A percentile compares a stretch with the other conserved stretches of the same genome.
Evolutionary conservation across 192 early-diverging fungal genomes (phyloP).

Genomic region (Podila minutissima): DNA sequence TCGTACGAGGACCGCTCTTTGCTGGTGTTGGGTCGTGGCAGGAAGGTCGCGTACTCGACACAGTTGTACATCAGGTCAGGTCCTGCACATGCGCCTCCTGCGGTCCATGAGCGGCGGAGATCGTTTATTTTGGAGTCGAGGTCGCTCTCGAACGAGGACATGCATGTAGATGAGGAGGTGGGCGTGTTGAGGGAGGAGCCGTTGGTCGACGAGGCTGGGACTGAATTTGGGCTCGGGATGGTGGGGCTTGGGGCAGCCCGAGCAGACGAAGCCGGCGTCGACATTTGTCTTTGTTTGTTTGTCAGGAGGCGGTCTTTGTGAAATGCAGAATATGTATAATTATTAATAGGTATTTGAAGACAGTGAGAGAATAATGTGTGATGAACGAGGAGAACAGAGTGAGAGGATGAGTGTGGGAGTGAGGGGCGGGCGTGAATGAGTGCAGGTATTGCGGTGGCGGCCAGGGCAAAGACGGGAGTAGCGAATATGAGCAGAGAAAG

Average conservation of each 20-base stretch:
- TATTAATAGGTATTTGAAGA: background rate
- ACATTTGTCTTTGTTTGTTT: constrained; percentile 15
- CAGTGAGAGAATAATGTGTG: background rate
- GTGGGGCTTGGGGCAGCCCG: constrained; percentile 34
- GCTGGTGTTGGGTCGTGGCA: constrained; percentile 28
- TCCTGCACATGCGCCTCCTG: constrained; percentile 17
- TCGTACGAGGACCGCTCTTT: constrained; percentile 31
- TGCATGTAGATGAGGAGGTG: constrained; percentile 9
- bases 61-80: constrained; percentile 30
- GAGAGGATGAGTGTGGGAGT: background rate
- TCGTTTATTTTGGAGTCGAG: constrained; percentile 17
- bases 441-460: background rate
- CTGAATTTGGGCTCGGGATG: constrained; percentile 47
- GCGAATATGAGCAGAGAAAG: background rate
- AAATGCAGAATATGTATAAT: constrained; percentile 1
- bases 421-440: background rate
- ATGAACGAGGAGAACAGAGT: background rate
- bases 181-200: constrained; percentile 40
- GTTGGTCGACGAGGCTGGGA: constrained; percentile 21
- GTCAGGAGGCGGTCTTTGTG: background rate
- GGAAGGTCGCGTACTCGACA: constrained; percentile 40
- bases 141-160: too few species aligned
- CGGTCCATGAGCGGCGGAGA: constrained; percentile 17
- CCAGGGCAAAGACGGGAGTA: background rate
- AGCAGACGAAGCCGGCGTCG: constrained; percentile 38